Evolutionary conservation across 1,284 basidiomycete species (phyloP).

Genomic region (Tremellales sp.): DNA sequence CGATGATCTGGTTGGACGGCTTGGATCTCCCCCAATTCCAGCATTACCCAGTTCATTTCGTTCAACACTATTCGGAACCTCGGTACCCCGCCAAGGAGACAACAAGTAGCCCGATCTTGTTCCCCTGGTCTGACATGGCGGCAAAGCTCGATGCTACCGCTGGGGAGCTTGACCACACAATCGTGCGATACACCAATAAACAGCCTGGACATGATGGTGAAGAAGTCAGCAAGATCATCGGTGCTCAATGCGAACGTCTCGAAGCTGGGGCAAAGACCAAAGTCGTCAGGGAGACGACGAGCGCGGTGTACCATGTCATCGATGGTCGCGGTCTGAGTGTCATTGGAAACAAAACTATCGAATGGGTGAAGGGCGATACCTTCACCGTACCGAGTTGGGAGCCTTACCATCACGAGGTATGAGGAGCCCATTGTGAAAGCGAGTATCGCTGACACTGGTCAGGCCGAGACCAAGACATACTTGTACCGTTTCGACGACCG

Average conservation of each 20-base stretch:
- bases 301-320: slow-evolving; percentile 20
- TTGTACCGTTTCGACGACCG: slow-evolving; percentile 24
- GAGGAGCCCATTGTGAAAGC: not conserved
- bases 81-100: slow-evolving; percentile 22
- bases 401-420: slow-evolving; percentile 13
- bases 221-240: slow-evolving; percentile 18
- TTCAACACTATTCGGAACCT: slow-evolving; percentile 18
- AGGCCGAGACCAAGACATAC: slow-evolving; percentile 12
- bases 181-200: slow-evolving; percentile 15
- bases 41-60: slow-evolving; percentile 24
- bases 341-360: slow-evolving; percentile 15
- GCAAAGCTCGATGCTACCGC: slow-evolving; percentile 11
- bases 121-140: slow-evolving; percentile 22
- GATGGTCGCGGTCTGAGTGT: slow-evolving; percentile 14
- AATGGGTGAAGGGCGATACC: slow-evolving; percentile 24
- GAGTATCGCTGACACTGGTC: not conserved
- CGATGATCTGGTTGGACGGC: slow-evolving; percentile 29
- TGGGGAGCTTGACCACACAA: not conserved
- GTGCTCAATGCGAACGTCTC: slow-evolving; percentile 22
- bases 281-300: slow-evolving; percentile 10
- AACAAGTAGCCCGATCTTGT: slow-evolving; percentile 9
- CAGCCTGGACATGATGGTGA: slow-evolving; percentile 13
- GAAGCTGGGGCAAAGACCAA: slow-evolving; percentile 9
- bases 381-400: slow-evolving; percentile 20
- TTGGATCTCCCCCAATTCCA: slow-evolving; percentile 23